phyloP scores from a whole-genome alignment of 2,329 filamentous ascomycete genomes.

The Aurifilum marmelostoma region DNA sequence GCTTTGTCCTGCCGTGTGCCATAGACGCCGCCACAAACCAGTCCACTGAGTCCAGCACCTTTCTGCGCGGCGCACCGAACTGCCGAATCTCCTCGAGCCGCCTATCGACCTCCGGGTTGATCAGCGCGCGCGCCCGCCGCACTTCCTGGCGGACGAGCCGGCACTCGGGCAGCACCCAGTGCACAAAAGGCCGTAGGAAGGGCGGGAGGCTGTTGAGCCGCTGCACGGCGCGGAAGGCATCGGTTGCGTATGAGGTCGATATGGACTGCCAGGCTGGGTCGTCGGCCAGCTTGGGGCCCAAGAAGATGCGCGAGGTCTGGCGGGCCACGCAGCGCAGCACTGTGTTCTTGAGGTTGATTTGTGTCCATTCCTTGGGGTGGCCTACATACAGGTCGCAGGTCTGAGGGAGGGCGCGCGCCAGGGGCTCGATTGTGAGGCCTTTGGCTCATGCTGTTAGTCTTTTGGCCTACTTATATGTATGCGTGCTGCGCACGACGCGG shows the following conservation, averaged over 20 bases:
- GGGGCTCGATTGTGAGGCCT: background rate
- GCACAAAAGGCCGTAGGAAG: background rate
- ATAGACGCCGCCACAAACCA: conserved; percentile 10
- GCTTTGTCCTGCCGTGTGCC: background rate
- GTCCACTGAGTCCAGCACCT: conserved; percentile 15
- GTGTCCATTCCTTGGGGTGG: background rate
- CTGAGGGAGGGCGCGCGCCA: background rate
- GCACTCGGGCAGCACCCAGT: conserved; percentile 5
- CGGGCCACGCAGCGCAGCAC: background rate
- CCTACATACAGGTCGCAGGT: background rate
- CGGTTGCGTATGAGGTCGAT: conserved; percentile 1
- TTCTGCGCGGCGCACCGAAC: conserved; percentile 6
- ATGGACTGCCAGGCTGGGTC: conserved; percentile 10
- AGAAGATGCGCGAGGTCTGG: conserved; percentile 8
- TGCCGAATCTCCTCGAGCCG: conserved; percentile 13
- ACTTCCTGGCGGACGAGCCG: background rate
- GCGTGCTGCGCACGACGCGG: too few species aligned
- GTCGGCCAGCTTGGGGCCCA: conserved; percentile 8
- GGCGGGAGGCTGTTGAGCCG: conserved; percentile 5
- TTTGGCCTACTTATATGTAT: too few species aligned
- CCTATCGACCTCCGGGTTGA: conserved; percentile 11
- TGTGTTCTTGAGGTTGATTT: background rate
- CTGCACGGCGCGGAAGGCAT: conserved; percentile 1
- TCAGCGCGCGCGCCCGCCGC: background rate
- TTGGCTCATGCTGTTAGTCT: too few species aligned